Evolutionary conservation across 257 asterid genomes (phyloP), one percentile per base, ranked within the genome.

Genomic region (Solanum clarkiae): DNA sequence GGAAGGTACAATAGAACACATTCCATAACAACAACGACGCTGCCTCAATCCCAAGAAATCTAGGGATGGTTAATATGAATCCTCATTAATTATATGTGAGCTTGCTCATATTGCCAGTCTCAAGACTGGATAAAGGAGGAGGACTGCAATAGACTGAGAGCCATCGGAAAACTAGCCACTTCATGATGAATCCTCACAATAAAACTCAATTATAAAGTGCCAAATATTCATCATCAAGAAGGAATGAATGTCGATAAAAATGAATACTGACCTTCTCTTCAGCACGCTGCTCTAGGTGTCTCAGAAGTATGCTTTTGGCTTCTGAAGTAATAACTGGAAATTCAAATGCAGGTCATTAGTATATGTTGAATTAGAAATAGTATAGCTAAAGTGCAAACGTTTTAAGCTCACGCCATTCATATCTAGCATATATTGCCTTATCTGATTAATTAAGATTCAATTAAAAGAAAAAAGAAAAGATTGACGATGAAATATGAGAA

Each of bases 251-350:
- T 15, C 75, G 8, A 53, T 22, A 47, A 29, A 54, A 18, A 81
- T 20, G 22, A 57, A 54, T 17, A 55, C 90, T 84, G 54, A 90
- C 93, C 91, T 84, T 90, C 63, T 87, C 90, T 59, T 87, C 90
- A 8, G 87, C 87, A 32, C 85, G 91, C 87, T 87, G 86, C 42
- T 90, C 88, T 36, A 90, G 81, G 88, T 89, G 90, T 75, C 87
- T 85, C 84, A 90, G 66, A 32, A 90, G 88, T 86, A 84, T 86
- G 62, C 85, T 90, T 83, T 83, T 88, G 17, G 91, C 7, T 60
- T 90, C 93, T 10, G 91, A 86, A 69, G 85, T 22, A 84, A 90
- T 87, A 54, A 90, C 93, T 90, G 88, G 56, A 40, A 59, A 83
- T 80, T 18, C 72, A 29, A 71, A 86, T 15, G 55, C 47, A 69